These are phyloP conservation scores for Verticillium tricorpus DNA, from an alignment of 2,329 filamentous ascomycete genomes.

Conservation along the genomic window DNA sequence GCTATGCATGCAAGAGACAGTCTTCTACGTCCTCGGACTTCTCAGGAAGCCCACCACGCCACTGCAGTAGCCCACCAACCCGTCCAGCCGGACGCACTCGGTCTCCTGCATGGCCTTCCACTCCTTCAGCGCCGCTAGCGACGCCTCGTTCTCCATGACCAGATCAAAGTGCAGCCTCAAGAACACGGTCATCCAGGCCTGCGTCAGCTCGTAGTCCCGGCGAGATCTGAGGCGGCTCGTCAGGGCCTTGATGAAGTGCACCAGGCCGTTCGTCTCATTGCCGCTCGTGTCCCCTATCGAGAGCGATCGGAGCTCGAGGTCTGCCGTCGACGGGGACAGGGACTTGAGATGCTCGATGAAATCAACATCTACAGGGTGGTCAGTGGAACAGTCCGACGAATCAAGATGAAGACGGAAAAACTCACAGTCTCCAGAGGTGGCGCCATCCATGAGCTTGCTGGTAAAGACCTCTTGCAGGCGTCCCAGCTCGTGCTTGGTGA, in stretches of 20 bases:
- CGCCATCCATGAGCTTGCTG: conserved; percentile 49
- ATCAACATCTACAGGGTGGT: conserved; percentile 42
- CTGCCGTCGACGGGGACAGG: conserved; percentile 78
- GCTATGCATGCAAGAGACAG: not conserved
- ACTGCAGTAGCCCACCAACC: conserved; percentile 79
- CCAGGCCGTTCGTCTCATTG: conserved; percentile 61
- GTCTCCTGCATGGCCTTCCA: conserved; percentile 71
- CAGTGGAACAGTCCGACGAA: conserved; percentile 13
- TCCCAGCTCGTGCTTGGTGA: conserved; percentile 60
- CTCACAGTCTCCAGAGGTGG: conserved; percentile 57
- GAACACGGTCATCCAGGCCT: conserved; percentile 97
- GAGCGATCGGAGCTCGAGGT: conserved; percentile 85
- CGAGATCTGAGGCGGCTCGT: conserved; percentile 64
- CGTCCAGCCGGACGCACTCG: conserved; percentile 67
- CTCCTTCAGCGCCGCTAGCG: conserved; percentile 56
- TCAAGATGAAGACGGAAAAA: conserved; percentile 9
- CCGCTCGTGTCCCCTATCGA: conserved; percentile 37
- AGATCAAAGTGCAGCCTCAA: conserved; percentile 68
- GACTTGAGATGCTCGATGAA: conserved; percentile 77
- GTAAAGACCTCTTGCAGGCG: conserved; percentile 56
- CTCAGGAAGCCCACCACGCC: conserved; percentile 82
- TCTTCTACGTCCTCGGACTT: conserved; percentile 45
- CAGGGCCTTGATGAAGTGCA: conserved; percentile 76
- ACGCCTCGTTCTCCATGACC: conserved; percentile 42
- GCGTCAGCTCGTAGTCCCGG: conserved; percentile 86